Evolutionary conservation across 805 yeast genomes (phyloP), one percentile per base, ranked within the genome.

Genomic region (Kuraishia cidri): DNA sequence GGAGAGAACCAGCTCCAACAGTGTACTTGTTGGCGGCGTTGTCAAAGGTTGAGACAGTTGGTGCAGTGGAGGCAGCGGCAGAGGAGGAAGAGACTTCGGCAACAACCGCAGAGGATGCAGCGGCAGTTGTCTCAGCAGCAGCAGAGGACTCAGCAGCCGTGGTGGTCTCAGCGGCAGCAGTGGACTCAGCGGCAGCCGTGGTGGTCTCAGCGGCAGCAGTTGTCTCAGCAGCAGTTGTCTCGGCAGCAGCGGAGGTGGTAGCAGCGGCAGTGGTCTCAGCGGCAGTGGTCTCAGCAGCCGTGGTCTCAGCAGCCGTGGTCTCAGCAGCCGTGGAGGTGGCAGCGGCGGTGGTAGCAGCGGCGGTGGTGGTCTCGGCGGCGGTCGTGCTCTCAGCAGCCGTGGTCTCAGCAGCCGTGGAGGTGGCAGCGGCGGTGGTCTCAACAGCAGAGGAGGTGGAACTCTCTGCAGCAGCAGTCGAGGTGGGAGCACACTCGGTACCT

Each of bases 401-500:
- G n/a, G 45, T 32, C 14, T 43, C 20, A n/a, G 42, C 23, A 22
- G 40, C 13, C 20, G 46, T 34, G 16, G 47, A 27, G 6, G 45
- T 11, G 23, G 44, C 24, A 26, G 50, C 40, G 8, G 43, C 6
- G 8, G 41, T 25, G n/a, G 43, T 22, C 4, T 12, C 32, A 8
- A 39, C 36, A 11, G 50, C 21, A 13, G 48, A 31, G n/a, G 27
- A 16, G 12, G 45, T 32, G n/a, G 40, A 15, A 7, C 40, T 23
- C 20, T 41, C 25, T n/a, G 44, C 16, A 11, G 42, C 26, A 20
- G 40, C 14, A 21, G 47, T 34, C 14, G 46, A 25, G 7, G 43
- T 10, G 21, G 44, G 22, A 25, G 50, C 41, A 41, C 47, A 43
- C 12, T 31, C 26, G 9, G 58, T 54, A 45, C 60, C 64, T 23